phyloP scores from a whole-genome alignment of 768 basidiomycete species.

The Tylopilus vinaceipallidus region DNA sequence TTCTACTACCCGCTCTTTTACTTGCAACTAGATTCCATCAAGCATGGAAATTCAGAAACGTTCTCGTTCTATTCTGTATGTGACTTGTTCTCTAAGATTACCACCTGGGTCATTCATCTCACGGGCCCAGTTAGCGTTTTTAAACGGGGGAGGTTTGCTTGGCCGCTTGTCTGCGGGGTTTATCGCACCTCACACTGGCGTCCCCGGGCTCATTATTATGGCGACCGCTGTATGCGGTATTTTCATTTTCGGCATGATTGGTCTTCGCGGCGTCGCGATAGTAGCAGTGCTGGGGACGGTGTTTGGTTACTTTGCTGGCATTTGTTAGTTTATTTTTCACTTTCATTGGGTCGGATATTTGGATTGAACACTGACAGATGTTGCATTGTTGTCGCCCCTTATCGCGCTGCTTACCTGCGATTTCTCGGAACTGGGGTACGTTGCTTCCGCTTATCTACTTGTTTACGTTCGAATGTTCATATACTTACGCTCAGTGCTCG shows the following conservation, averaged over 20 bases:
- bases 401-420: conserved; percentile 42
- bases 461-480: neutral
- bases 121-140: conserved; percentile 41
- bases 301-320: conserved; percentile 49
- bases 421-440: conserved; percentile 49
- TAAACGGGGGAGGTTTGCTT: conserved; percentile 49
- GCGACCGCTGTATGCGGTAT: conserved; percentile 32
- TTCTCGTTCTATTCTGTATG: conserved; percentile 57
- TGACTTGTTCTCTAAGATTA: neutral
- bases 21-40: conserved; percentile 51
- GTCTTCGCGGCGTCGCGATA: conserved; percentile 33
- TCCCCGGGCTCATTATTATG: conserved; percentile 41
- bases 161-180: conserved; percentile 50
- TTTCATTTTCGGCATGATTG: conserved; percentile 45
- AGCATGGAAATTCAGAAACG: conserved; percentile 43
- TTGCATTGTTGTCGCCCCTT: conserved; percentile 41
- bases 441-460: neutral
- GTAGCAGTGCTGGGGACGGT: conserved; percentile 39
- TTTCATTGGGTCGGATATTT: neutral
- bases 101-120: neutral
- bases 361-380: conserved; percentile 22
- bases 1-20: conserved; percentile 55
- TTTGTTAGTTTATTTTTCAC: conserved; percentile 28
- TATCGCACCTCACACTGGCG: conserved; percentile 42
- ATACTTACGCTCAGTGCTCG: neutral